Conservation (phyloP, 306 rosid genomes). For the Hippophae gyantsensis region DNA sequence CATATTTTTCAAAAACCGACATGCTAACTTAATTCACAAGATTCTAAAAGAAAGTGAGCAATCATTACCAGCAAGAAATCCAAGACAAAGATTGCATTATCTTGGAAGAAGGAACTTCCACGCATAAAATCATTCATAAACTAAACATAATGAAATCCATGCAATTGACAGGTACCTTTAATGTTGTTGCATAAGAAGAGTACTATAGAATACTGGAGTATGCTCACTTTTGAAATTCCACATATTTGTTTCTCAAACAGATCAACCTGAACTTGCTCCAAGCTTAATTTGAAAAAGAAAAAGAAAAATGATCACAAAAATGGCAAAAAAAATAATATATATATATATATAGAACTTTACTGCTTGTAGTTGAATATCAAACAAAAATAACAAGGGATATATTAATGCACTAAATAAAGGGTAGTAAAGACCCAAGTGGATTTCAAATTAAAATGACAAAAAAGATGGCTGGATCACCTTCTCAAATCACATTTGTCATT, state of each 20-base stretch:
- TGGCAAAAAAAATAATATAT: constrained; percentile 8
- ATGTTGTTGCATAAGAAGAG: constrained; percentile 37
- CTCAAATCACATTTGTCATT: constrained; percentile 37
- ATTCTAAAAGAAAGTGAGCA: too few relatives aligned
- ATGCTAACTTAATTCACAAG: background rate
- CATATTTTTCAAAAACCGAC: background rate
- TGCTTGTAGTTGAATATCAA: constrained; percentile 11
- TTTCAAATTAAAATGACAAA: constrained; percentile 2
- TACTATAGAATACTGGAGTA: constrained; percentile 81
- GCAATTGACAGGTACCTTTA: constrained; percentile 39
- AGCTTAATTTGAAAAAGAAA: constrained; percentile 94
- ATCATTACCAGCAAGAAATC: background rate
- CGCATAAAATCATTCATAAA: too few relatives aligned
- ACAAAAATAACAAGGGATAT: constrained; percentile 3
- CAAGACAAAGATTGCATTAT: background rate
- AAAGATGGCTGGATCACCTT: constrained; percentile 43
- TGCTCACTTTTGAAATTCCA: constrained; percentile 69
- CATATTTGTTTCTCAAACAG: constrained; percentile 71
- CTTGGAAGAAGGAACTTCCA: background rate
- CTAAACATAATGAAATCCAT: constrained; percentile 5
- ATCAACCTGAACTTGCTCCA: constrained; percentile 98
- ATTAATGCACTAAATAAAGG: background rate
- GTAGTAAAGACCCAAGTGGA: background rate
- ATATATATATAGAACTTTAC: constrained; percentile 7
- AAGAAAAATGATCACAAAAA: constrained; percentile 54